These are phyloP conservation scores for Laburnicola sp. DNA, from an alignment of 2,329 filamentous ascomycete species.

Conservation along the genomic window DNA sequence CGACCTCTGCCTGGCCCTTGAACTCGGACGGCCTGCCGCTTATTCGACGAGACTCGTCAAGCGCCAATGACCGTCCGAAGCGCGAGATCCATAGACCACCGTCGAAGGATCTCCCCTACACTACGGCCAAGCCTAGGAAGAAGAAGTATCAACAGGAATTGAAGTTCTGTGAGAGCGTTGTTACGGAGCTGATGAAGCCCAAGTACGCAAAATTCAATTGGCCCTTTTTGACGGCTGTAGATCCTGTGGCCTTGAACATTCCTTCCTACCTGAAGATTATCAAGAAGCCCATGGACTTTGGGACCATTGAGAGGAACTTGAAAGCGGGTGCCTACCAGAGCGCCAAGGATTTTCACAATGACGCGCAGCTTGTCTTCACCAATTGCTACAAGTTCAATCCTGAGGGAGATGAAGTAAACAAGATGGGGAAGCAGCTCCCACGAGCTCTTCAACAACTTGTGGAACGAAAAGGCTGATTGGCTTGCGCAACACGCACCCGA, in stretches of 20 bases:
- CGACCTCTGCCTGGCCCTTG: conserved; percentile 67
- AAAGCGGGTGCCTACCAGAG: conserved; percentile 76
- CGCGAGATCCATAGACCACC: conserved; percentile 91
- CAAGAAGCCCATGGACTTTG: conserved; percentile 95
- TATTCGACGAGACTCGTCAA: conserved; percentile 82
- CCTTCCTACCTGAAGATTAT: conserved; percentile 91
- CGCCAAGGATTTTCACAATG: conserved; percentile 82
- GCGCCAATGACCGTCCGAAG: conserved; percentile 80
- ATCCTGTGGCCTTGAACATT: conserved; percentile 91
- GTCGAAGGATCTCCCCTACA: conserved; percentile 87
- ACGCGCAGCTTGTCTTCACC: conserved; percentile 78
- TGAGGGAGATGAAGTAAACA: conserved; percentile 72
- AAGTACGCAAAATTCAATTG: conserved; percentile 70
- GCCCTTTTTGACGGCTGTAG: conserved; percentile 82
- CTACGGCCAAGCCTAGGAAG: conserved; percentile 79
- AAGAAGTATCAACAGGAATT: conserved; percentile 88
- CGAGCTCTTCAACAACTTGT: conserved; percentile 72
- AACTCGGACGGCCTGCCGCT: conserved; percentile 76
- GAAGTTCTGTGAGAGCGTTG: conserved; percentile 81
- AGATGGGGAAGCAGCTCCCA: conserved; percentile 73
- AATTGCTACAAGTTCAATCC: conserved; percentile 95
- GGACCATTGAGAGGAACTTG: conserved; percentile 78
- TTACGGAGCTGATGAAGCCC: conserved; percentile 74
- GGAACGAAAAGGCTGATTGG: conserved; percentile 79
- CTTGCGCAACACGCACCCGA: conserved; percentile 72